Base-by-base conservation (phyloP, 1,284 basidiomycete species). In the Xanthoconium separans region DNA sequence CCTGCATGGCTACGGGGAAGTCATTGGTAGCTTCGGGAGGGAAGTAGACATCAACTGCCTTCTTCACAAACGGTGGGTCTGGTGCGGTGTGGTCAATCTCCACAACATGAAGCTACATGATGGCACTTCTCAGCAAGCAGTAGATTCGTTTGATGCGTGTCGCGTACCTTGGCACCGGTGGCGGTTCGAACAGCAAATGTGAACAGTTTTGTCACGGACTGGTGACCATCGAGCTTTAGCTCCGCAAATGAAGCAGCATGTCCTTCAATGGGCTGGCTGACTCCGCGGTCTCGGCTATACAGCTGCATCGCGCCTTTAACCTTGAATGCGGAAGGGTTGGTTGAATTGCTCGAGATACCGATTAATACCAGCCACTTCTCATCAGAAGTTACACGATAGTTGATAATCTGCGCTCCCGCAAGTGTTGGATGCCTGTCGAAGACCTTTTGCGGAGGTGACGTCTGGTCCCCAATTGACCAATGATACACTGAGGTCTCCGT, bases 1-100 rank as follows among this genome's bases (percentile, higher is more conserved):
- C 93, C 73, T 99, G 97, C 93, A 99, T 98, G 30, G 96, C 93
- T 40, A 99, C 97, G n/a, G 97, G 97, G 81, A 99, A 99, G 71
- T 99, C 97, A 72, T 95, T 98, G 44, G 90, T 90, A 5, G 97
- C 97, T 72, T 99, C 97, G 2, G 95, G 89, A 52, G 97, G 97
- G 85, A 99, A 99, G 78, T 98, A 99, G 50, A 99, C 96, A 65
- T 99, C 97, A 60, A 99, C 95, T 15, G 94, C 93, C 76, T 98
- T 99, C 82, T 99, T 99, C 42, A 85, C 81, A 79, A 98, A 99
- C 7, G 89, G 87, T n/a, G 95, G 90, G 70, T 98, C 93, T n/a
- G 93, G 88, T 22, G 92, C 87, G 60, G 90, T 83, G 75, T 99
- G 96, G 72, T 99, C 97, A 66, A 99, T 97, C 75, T 99, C 95